Conservation (phyloP, 169 alveolate genomes). For the Plasmodium falciparum region DNA sequence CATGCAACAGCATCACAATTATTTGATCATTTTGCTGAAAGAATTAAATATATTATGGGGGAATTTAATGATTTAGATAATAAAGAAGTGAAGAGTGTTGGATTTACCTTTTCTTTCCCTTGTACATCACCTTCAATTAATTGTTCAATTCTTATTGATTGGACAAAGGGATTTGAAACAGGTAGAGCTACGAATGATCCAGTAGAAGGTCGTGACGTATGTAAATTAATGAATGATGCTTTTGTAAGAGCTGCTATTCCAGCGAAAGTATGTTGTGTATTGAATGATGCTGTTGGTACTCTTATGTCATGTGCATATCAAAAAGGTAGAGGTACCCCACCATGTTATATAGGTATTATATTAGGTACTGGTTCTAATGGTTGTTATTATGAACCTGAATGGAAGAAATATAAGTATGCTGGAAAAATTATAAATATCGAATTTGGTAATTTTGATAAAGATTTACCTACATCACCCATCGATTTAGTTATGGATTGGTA, state of each 20-base stretch:
- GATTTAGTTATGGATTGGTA: slow-evolving; percentile 88
- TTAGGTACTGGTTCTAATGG: slow-evolving; percentile 93
- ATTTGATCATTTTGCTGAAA: slow-evolving; percentile 88
- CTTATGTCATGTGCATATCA: slow-evolving; percentile 91
- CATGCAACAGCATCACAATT: slow-evolving; percentile 88
- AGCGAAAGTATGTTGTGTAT: slow-evolving; percentile 85
- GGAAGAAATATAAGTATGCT: slow-evolving; percentile 85
- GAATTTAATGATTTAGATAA: slow-evolving; percentile 77
- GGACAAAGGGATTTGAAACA: slow-evolving; percentile 95
- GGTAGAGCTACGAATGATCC: slow-evolving; percentile 91
- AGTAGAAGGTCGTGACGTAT: slow-evolving; percentile 94
- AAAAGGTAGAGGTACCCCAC: slow-evolving; percentile 84
- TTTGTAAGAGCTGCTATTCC: slow-evolving; percentile 85
- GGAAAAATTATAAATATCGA: slow-evolving; percentile 91
- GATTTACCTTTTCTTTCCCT: slow-evolving; percentile 91
- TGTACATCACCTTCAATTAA: slow-evolving; percentile 85
- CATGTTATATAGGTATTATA: slow-evolving; percentile 89
- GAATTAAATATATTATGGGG: slow-evolving; percentile 85
- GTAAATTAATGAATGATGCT: slow-evolving; percentile 88
- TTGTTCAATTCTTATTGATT: slow-evolving; percentile 85
- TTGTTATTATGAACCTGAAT: slow-evolving; percentile 91
- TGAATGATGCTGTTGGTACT: slow-evolving; percentile 94
- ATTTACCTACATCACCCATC: slow-evolving; percentile 88
- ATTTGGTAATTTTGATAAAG: slow-evolving; percentile 90
- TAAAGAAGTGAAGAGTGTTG: slow-evolving; percentile 78